Percentiles rank a stretch among this genome's conserved stretches.
phyloP scores from a whole-genome alignment of 208 protist genomes.

The Leishmania martiniquensis region DNA sequence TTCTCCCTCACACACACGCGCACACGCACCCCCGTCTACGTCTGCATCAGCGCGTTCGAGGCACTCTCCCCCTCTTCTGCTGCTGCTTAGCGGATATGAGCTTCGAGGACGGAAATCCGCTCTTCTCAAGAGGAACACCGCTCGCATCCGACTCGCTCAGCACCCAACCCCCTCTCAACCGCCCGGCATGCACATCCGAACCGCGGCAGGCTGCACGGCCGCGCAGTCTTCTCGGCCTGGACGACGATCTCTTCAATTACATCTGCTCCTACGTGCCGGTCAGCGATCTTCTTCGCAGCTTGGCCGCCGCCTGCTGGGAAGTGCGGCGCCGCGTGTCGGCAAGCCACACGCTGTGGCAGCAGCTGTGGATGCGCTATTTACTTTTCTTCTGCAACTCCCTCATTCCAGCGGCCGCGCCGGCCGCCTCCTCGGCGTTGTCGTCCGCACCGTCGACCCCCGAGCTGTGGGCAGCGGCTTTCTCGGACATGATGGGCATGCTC shows the following conservation, averaged over 20 bases:
- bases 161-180: too few species aligned
- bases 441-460: neutral
- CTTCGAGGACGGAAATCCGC: neutral
- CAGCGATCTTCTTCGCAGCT: constrained; percentile 15
- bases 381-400: constrained; percentile 21
- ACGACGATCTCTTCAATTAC: constrained; percentile 22
- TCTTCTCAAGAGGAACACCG: neutral
- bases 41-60: neutral
- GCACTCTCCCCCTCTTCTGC: neutral
- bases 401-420: constrained; percentile 10
- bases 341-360: constrained; percentile 26
- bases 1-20: too few species aligned
- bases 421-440: neutral
- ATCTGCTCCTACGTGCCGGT: constrained; percentile 32
- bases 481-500: neutral
- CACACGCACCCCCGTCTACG: neutral
- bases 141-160: neutral
- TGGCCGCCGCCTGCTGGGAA: constrained; percentile 9
- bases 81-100: neutral
- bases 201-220: neutral
- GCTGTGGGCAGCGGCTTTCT: neutral
- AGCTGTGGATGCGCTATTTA: constrained; percentile 37
- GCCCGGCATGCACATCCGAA: neutral
- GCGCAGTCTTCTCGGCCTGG: constrained; percentile 14
- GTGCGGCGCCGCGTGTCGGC: constrained; percentile 9